Evolutionary conservation across 345 rosid genomes (phyloP).

Genomic region (Dipteronia dyeriana): DNA sequence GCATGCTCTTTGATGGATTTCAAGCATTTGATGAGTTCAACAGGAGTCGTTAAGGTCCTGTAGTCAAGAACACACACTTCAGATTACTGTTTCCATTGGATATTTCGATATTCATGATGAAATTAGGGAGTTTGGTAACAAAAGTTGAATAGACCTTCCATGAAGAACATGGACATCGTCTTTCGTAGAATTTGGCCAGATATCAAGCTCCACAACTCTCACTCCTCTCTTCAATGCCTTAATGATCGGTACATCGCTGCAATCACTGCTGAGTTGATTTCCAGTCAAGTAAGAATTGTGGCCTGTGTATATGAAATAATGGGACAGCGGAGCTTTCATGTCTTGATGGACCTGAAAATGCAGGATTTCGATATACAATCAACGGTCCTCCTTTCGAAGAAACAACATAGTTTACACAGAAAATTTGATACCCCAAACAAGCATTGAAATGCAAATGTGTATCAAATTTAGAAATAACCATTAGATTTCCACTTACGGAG

Average conservation of each 20-base stretch:
- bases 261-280: conserved; percentile 91
- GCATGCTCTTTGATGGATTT: conserved; percentile 70
- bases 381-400: not conserved
- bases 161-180: conserved; percentile 78
- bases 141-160: conserved; percentile 70
- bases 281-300: conserved; percentile 95
- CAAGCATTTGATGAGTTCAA: conserved; percentile 64
- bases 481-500: not conserved
- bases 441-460: too few relatives aligned
- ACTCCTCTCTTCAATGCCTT: conserved; percentile 74
- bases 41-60: conserved; percentile 85
- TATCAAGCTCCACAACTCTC: conserved; percentile 90
- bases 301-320: conserved; percentile 87
- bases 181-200: conserved; percentile 82
- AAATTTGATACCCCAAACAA: too few relatives aligned
- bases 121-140: not conserved
- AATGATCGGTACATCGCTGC: conserved; percentile 89
- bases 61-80: conserved; percentile 26
- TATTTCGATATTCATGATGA: not conserved
- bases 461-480: not conserved
- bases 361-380: not conserved
- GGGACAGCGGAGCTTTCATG: conserved; percentile 85
- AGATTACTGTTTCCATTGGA: not conserved
- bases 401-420: too few relatives aligned
- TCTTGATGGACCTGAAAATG: conserved; percentile 76